Evolutionary conservation across 352 stramenopile genomes (phyloP).

Genomic region (Elongisporangium prolatum): DNA sequence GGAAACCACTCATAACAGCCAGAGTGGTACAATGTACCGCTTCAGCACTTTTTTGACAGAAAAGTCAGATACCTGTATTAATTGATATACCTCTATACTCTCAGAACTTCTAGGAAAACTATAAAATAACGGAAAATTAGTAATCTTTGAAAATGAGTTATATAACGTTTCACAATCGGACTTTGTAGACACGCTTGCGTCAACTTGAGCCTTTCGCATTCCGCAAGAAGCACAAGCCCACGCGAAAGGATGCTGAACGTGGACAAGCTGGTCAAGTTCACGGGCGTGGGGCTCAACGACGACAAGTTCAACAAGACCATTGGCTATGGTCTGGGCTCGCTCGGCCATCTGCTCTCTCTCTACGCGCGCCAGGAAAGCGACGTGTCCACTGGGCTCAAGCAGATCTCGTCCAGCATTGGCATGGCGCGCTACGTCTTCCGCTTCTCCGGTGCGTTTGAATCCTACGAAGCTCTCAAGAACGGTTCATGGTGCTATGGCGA

Average conservation of each 20-base stretch:
- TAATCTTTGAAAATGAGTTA: too few relatives aligned
- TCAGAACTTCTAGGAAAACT: too few relatives aligned
- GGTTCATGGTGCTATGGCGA: constrained; percentile 73
- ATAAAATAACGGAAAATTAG: too few relatives aligned
- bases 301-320: constrained; percentile 87
- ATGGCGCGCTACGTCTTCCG: constrained; percentile 78
- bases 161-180: too few relatives aligned
- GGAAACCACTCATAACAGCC: background rate
- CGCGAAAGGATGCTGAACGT: constrained; percentile 32
- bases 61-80: too few relatives aligned
- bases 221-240: too few relatives aligned
- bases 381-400: constrained; percentile 44
- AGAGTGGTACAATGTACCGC: too few relatives aligned
- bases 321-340: constrained; percentile 55
- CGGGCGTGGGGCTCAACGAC: constrained; percentile 45
- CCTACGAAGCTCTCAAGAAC: constrained; percentile 70
- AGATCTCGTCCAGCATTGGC: constrained; percentile 66
- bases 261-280: constrained; percentile 69
- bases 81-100: too few relatives aligned
- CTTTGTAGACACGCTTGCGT: background rate
- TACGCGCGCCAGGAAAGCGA: constrained; percentile 43
- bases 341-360: constrained; percentile 50
- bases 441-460: constrained; percentile 71
- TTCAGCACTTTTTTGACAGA: too few relatives aligned
- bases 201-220: background rate